Evolutionary conservation across 75 land plant species (phyloP), one percentile per base, ranked within the genome.

Genomic region (Pinus taeda): DNA sequence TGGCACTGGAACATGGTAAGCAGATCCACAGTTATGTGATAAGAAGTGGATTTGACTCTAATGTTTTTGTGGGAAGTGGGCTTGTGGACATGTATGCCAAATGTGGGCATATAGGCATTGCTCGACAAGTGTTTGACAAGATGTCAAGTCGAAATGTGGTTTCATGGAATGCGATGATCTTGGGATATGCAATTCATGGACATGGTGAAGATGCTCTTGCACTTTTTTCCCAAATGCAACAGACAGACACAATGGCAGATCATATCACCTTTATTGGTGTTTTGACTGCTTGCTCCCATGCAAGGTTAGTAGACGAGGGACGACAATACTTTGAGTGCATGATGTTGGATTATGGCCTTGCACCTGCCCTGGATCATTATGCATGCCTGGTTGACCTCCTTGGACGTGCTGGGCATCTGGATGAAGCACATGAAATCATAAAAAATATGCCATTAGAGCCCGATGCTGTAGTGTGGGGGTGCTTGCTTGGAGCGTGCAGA

Each of bases 21-120:
- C 74, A 85, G 45, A 71, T 81, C 3, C 86, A 85, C 78, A 62
- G 58, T 78, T 61, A 60, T 61, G 57, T 81, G 14, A 57, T 81
- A 22, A 81, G 81, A 59, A 57, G 6, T 36, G 86, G 83, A 17
- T 75, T 26, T 78, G 39, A 74, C 42, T 22, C 56, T 29, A 75
- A 81, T 63, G 15, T 69, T 9, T 75, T 59, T 4, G 65, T 71
- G 42, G 60, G 74, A 15, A 77, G 76, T n/a, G 60, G 77, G 2
- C 65, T 84, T 18, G 15, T 85, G 13, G 75, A 77, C 18, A 14
- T 76, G 4, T 85, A 85, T 78, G 75, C 75, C 6, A 75, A 75
- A 70, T 75, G 78, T 72, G 67, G 77, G 18, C 26, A 37, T 14
- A 42, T 78, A 3, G 57, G 55, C 58, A 55, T 26, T 67, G 65